Conservation (phyloP, 2,329 filamentous ascomycete species). For the Myriosclerotinia scirpicola region DNA sequence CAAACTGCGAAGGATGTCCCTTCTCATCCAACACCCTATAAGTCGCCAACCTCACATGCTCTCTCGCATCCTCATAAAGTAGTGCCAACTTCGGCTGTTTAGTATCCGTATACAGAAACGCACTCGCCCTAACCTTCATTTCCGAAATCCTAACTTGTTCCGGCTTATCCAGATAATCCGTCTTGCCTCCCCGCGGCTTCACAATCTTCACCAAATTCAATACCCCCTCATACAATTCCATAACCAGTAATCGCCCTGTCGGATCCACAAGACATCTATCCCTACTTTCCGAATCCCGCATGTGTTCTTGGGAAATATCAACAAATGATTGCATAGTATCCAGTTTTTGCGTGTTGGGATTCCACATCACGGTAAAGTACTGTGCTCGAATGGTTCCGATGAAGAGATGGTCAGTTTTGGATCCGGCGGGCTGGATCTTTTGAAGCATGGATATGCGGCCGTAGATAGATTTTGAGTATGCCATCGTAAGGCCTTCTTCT, state of each 20-base stretch:
- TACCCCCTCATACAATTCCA: constrained; percentile 69
- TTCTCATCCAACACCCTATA: constrained; percentile 63
- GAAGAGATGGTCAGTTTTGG: constrained; percentile 80
- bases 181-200: constrained; percentile 52
- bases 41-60: constrained; percentile 56
- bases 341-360: constrained; percentile 54
- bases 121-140: constrained; percentile 63
- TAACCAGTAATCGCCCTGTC: constrained; percentile 64
- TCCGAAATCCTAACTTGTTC: constrained; percentile 64
- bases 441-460: constrained; percentile 86
- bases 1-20: constrained; percentile 53
- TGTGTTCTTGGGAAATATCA: constrained; percentile 57
- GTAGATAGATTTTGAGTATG: constrained; percentile 72
- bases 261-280: constrained; percentile 85
- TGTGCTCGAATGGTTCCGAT: constrained; percentile 86
- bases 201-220: constrained; percentile 63
- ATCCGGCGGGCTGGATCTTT: constrained; percentile 72
- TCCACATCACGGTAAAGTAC: constrained; percentile 90
- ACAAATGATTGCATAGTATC: constrained; percentile 52
- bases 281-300: constrained; percentile 77
- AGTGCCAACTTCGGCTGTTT: constrained; percentile 62
- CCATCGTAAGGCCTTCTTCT: constrained; percentile 63
- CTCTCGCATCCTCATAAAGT: constrained; percentile 62
- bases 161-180: constrained; percentile 60
- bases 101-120: constrained; percentile 59